Conservation (phyloP, 2,329 filamentous ascomycete genomes). For the Trichoderma semiorbis region DNA sequence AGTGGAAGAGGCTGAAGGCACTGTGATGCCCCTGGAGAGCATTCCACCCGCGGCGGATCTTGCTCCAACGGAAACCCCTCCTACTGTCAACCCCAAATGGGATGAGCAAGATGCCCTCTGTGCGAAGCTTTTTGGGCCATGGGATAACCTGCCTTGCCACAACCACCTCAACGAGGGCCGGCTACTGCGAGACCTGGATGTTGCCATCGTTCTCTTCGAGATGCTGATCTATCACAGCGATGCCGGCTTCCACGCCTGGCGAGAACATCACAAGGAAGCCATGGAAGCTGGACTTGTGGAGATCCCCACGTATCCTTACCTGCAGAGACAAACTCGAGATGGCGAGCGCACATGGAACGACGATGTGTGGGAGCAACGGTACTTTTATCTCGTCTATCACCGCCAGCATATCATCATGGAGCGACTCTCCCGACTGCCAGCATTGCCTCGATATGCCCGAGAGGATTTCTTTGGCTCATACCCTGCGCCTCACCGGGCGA, state of each 20-base stretch:
- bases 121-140: slow-evolving; percentile 17
- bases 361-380: slow-evolving; percentile 24
- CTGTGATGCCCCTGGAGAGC: neutral
- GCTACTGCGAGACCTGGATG: slow-evolving; percentile 24
- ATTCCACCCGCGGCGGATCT: neutral
- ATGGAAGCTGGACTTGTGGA: slow-evolving; percentile 21
- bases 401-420: slow-evolving; percentile 21
- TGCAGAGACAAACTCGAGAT: neutral
- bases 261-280: slow-evolving; percentile 24
- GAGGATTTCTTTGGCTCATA: slow-evolving; percentile 13
- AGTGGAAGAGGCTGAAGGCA: neutral
- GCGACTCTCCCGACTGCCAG: neutral
- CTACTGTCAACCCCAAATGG: slow-evolving; percentile 7
- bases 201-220: slow-evolving; percentile 25
- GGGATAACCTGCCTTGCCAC: slow-evolving; percentile 18
- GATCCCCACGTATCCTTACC: slow-evolving; percentile 19
- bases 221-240: slow-evolving; percentile 24
- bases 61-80: neutral
- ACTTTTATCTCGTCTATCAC: slow-evolving; percentile 24
- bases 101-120: slow-evolving; percentile 6
- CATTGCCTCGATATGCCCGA: slow-evolving; percentile 7
- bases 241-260: slow-evolving; percentile 23
- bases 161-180: neutral
- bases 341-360: slow-evolving; percentile 19
- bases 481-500: slow-evolving; percentile 3